Percentiles rank a stretch among this genome's conserved stretches.
phyloP scores from a whole-genome alignment of 768 basidiomycete species.

The Tricholoma sp. region DNA sequence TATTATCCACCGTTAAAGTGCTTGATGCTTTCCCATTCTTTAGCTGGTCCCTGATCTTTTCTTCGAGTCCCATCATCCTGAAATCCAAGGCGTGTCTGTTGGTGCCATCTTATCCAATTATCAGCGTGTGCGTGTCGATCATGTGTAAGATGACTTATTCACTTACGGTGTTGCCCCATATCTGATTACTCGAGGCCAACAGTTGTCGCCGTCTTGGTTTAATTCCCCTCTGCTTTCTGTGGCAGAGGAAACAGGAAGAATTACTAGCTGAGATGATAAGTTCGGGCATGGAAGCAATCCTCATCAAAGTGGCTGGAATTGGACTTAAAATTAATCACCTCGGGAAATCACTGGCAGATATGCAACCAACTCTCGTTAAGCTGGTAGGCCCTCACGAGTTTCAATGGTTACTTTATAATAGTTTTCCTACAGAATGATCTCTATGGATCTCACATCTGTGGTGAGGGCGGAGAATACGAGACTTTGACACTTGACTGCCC shows the following conservation, averaged over 20 bases:
- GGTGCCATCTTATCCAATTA: constrained; percentile 98
- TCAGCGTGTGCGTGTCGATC: constrained; percentile 94
- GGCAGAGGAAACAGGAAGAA: constrained; percentile 89
- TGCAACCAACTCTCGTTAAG: constrained; percentile 66
- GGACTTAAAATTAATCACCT: constrained; percentile 78
- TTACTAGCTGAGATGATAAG: constrained; percentile 84
- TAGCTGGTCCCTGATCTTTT: constrained; percentile 2
- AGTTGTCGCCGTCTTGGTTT: constrained; percentile 80
- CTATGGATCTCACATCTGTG: constrained; percentile 92
- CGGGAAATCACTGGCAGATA: constrained; percentile 65
- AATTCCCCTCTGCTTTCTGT: constrained; percentile 82
- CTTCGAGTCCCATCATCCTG: constrained; percentile 65
- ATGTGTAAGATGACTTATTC: constrained; percentile 61
- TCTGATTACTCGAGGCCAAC: background rate
- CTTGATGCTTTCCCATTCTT: constrained; percentile 6
- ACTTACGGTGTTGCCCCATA: background rate
- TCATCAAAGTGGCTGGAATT: constrained; percentile 96
- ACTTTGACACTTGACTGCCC: constrained; percentile 88
- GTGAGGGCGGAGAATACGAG: constrained; percentile 98
- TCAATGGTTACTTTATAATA: background rate
- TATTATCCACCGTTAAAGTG: constrained; percentile 78
- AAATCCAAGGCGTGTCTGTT: constrained; percentile 82
- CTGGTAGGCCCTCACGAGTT: constrained; percentile 45
- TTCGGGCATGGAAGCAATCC: constrained; percentile 69
- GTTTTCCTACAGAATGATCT: constrained; percentile 51